phyloP scores from a whole-genome alignment of 2,329 filamentous ascomycete species.

The Sporothrix humicola region DNA sequence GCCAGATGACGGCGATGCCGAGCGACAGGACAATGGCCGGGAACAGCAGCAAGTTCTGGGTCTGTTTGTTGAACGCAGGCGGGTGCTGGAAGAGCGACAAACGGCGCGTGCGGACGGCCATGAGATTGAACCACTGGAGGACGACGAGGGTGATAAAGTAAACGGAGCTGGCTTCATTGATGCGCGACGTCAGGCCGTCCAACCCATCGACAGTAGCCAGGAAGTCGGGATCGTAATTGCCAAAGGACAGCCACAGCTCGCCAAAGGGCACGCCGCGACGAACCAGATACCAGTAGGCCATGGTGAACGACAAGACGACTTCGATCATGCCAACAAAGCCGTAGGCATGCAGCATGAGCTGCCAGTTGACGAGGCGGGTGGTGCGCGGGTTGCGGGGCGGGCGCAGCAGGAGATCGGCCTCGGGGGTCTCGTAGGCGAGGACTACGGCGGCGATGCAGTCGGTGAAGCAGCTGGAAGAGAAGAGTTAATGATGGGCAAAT shows the following conservation, averaged over 20 bases:
- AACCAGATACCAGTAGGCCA: conserved; percentile 62
- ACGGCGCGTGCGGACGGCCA: conserved; percentile 57
- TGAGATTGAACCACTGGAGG: conserved; percentile 60
- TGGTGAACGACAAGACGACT: conserved; percentile 55
- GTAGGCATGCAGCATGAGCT: conserved; percentile 59
- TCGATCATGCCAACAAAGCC: conserved; percentile 60
- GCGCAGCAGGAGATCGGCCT: conserved; percentile 58
- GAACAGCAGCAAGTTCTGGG: conserved; percentile 58
- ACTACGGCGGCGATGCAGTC: conserved; percentile 58
- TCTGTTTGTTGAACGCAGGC: conserved; percentile 50
- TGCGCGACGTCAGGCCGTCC: conserved; percentile 55
- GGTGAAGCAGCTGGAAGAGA: conserved; percentile 53
- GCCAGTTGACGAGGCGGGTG: conserved; percentile 58
- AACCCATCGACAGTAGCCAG: conserved; percentile 50
- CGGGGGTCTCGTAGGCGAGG: conserved; percentile 61
- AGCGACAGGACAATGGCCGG: conserved; percentile 54
- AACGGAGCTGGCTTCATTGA: conserved; percentile 56
- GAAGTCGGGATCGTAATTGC: conserved; percentile 49
- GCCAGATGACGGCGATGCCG: conserved; percentile 59
- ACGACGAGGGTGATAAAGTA: conserved; percentile 62
- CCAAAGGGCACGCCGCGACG: conserved; percentile 53
- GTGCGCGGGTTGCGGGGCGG: conserved; percentile 57
- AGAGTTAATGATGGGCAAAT: background rate
- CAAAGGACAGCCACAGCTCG: conserved; percentile 56
- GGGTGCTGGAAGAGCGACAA: conserved; percentile 59